A percentile compares a stretch with the other conserved stretches of the same genome.
Conservation (phyloP, 1,284 basidiomycete species). For the Marasmius oreades region DNA sequence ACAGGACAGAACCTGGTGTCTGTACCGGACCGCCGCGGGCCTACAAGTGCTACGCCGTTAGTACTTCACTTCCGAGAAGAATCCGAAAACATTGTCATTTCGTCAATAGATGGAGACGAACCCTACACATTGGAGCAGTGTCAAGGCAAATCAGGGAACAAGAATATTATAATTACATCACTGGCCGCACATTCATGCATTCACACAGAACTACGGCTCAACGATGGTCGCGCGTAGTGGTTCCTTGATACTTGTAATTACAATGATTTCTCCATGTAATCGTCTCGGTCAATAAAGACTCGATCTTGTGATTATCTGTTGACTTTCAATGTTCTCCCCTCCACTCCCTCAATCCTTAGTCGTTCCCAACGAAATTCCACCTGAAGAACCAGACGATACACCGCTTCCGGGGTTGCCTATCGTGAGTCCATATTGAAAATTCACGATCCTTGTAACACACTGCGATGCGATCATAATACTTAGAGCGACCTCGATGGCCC, state of each 20-base stretch:
- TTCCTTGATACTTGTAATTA: neutral
- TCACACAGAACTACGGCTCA: too few species aligned
- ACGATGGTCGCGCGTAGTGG: neutral
- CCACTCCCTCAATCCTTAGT: constrained; percentile 14
- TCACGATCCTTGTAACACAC: too few species aligned
- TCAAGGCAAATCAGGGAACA: constrained; percentile 67
- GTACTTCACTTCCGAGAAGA: neutral
- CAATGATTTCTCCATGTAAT: neutral
- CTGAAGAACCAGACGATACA: constrained; percentile 48
- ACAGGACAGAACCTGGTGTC: constrained; percentile 72
- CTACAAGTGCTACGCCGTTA: constrained; percentile 43
- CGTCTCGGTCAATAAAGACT: neutral
- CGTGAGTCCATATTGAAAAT: constrained; percentile 28
- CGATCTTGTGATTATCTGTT: neutral
- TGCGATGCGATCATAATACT: neutral
- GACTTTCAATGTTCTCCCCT: neutral
- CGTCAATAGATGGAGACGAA: constrained; percentile 77
- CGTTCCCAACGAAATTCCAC: constrained; percentile 30
- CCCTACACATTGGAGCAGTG: constrained; percentile 76
- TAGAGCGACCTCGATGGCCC: constrained; percentile 5
- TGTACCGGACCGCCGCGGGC: constrained; percentile 69
- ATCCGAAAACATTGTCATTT: constrained; percentile 4
- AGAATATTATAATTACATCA: too few species aligned
- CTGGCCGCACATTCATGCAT: too few species aligned
- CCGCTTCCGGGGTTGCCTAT: constrained; percentile 39